phyloP scores from a whole-genome alignment of 257 asterid species.

The Capsicum rhomboideum region DNA sequence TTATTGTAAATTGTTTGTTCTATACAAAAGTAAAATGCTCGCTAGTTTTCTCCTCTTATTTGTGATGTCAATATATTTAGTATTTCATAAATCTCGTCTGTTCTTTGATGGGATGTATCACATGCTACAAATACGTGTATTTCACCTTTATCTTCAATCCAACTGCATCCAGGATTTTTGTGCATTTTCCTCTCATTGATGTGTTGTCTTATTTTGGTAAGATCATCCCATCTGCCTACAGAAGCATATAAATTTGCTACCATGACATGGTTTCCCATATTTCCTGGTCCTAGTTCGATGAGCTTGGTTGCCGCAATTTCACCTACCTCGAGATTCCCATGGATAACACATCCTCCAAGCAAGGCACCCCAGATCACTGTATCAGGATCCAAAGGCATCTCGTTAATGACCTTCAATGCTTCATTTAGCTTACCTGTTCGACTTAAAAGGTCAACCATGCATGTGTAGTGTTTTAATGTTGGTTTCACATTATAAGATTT shows the following conservation, averaged over 20 bases:
- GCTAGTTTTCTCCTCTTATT: constrained; percentile 31
- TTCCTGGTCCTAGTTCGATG: constrained; percentile 46
- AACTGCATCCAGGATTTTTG: constrained; percentile 80
- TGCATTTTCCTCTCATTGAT: constrained; percentile 41
- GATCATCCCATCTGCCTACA: constrained; percentile 59
- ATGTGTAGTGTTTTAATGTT: constrained; percentile 62
- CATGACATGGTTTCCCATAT: constrained; percentile 55
- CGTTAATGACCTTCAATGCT: constrained; percentile 34
- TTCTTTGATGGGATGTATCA: constrained; percentile 53
- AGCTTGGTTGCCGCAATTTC: constrained; percentile 60
- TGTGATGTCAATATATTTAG: constrained; percentile 51
- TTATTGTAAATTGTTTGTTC: constrained; percentile 1
- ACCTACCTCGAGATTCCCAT: constrained; percentile 51
- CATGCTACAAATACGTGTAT: constrained; percentile 61
- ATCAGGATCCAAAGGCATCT: constrained; percentile 50
- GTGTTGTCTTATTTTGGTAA: constrained; percentile 35
- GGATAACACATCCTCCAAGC: constrained; percentile 69
- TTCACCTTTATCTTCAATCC: constrained; percentile 67
- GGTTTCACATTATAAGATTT: constrained; percentile 34
- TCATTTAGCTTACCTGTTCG: constrained; percentile 52
- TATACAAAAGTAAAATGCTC: background rate
- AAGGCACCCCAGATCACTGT: constrained; percentile 72
- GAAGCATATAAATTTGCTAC: constrained; percentile 74
- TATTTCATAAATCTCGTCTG: constrained; percentile 44
- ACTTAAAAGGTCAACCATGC: constrained; percentile 74